phyloP scores from a whole-genome alignment of 352 stramenopile species.

The Globisporangium rhizosaccharum region DNA sequence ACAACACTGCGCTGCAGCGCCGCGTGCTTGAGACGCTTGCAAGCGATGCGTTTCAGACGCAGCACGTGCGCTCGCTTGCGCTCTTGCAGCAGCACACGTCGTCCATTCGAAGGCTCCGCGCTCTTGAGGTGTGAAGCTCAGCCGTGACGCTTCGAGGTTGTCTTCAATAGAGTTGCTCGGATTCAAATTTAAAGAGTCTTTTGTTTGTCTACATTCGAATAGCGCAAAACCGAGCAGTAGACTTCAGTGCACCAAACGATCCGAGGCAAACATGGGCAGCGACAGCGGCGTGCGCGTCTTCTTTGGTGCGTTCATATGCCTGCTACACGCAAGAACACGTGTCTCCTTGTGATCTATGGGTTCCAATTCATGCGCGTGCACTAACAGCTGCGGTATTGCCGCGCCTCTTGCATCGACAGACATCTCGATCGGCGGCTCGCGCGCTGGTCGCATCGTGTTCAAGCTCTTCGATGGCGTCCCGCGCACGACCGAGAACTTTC shows the following conservation, averaged over 20 bases:
- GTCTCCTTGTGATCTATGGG: not conserved
- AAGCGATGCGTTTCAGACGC: constrained; percentile 5
- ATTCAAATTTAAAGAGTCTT: too few species aligned
- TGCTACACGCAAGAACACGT: not conserved
- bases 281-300: constrained; percentile 23
- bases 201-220: too few species aligned
- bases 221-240: not conserved
- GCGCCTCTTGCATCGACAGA: constrained; percentile 30
- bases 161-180: too few species aligned
- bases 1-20: not conserved
- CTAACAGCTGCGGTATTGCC: not conserved
- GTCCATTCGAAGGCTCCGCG: not conserved
- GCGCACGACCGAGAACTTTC: constrained; percentile 67
- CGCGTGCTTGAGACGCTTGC: not conserved
- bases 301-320: constrained; percentile 21
- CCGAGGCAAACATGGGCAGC: not conserved
- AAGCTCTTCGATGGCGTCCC: constrained; percentile 47
- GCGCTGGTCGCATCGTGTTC: constrained; percentile 58
- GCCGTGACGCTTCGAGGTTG: too few species aligned
- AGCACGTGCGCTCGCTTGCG: constrained; percentile 3
- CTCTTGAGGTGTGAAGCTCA: not conserved
- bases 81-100: constrained; percentile 2
- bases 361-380: not conserved
- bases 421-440: constrained; percentile 88
- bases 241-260: not conserved